Base-by-base conservation (phyloP, 352 stramenopile species). In the Phytopythium montanum region DNA sequence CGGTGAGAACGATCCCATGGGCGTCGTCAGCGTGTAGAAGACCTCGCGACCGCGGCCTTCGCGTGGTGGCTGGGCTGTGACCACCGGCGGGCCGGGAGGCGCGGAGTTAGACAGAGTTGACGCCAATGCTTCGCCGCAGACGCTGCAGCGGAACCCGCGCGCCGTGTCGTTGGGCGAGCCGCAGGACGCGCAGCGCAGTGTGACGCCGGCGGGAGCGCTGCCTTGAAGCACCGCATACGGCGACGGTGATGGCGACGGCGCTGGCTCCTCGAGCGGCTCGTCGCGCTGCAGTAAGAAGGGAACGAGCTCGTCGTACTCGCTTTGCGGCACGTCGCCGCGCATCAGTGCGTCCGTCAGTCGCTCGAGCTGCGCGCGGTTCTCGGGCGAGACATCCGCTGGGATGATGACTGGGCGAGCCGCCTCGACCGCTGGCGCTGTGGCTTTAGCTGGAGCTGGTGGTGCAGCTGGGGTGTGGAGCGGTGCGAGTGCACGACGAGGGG, bases 221-320 rank as follows among this genome's bases (percentile, higher is more conserved):
- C 12, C n/a, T 21, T 33, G 18, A 38, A 23, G 46, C 18, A 53
- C 14, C 29, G 13, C 21, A 18, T 54, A 48, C 13, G 56, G 54
- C 59, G 36, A 29, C 44, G 23, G 50, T 3, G 13, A 2, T 42
- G 36, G 38, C 18, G 21, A 18, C 18, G 49, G 33, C 62, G 55
- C 52, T 59, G 55, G 18, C 56, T 36, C 45, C 39, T 18, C 38
- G 38, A 45, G 38, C 25, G 46, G 34, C 48, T 60, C 28, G 12
- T 50, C 49, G 18, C 33, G 48, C 18, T 48, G 59, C 33, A 57
- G 42, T 46, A 79, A 16, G 59, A 79, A 79, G 21, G 68, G 68
- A 54, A 69, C 61, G 39, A 79, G 62, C 39, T 79, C 68, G 50
- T 79, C 68, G 54, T 73, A 79, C 61, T 79, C 70, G 23, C 58